phyloP scores from a whole-genome alignment of 2,329 filamentous ascomycete species.

The Colletotrichum salicis region DNA sequence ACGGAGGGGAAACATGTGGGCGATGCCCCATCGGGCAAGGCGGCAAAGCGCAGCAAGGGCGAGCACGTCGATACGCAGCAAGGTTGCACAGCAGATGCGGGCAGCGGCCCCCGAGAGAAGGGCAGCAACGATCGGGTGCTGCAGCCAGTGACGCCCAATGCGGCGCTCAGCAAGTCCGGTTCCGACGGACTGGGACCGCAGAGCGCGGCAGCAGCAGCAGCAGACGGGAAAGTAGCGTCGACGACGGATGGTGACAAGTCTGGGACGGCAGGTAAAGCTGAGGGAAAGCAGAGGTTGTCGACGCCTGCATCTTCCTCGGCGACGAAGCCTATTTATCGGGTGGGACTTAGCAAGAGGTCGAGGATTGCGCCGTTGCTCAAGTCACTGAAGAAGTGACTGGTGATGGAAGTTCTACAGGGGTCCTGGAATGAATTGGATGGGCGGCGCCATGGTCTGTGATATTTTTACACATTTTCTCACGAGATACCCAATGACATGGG shows the following conservation, averaged over 20 bases:
- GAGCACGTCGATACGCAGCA: not conserved
- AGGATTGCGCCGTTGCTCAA: slow-evolving; percentile 64
- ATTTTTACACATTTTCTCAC: not conserved
- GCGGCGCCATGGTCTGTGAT: not conserved
- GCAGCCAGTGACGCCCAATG: slow-evolving; percentile 23
- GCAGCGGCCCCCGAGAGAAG: not conserved
- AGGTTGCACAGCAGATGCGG: not conserved
- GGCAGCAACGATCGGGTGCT: slow-evolving; percentile 7
- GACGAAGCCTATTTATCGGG: slow-evolving; percentile 57
- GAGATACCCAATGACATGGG: not conserved
- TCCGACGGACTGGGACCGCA: slow-evolving; percentile 10
- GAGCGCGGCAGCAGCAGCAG: slow-evolving; percentile 3
- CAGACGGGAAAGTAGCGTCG: no score
- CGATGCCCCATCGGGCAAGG: not conserved
- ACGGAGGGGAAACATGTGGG: not conserved
- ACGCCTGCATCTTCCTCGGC: slow-evolving; percentile 33
- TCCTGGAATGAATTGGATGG: not conserved
- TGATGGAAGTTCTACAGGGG: not conserved
- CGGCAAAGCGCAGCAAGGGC: not conserved
- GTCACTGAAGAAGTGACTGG: slow-evolving; percentile 52
- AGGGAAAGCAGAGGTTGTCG: slow-evolving; percentile 31
- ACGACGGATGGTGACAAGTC: slow-evolving; percentile 24
- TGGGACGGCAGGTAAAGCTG: slow-evolving; percentile 17
- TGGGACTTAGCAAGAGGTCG: slow-evolving; percentile 62
- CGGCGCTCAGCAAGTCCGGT: not conserved